phyloP scores from a whole-genome alignment of 441 rosid genomes.

The Erodium trifolium region DNA sequence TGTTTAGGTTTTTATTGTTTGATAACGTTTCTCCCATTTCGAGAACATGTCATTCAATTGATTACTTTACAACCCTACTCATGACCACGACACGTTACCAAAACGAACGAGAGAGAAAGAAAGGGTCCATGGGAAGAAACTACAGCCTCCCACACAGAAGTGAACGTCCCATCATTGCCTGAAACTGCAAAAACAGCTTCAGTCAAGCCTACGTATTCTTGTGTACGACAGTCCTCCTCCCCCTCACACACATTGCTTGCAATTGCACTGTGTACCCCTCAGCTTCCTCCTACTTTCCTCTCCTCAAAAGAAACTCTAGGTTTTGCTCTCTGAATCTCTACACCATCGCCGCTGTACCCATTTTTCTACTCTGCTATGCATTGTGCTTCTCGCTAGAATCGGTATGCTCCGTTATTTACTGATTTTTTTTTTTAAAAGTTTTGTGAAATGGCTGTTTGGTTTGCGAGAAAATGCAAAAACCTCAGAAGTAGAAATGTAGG shows the following conservation, averaged over 20 bases:
- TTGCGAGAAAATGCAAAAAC: too few species aligned
- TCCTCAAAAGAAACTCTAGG: neutral
- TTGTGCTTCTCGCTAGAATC: neutral
- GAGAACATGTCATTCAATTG: too few species aligned
- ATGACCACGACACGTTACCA: too few species aligned
- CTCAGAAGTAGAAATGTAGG: neutral
- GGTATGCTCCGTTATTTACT: neutral
- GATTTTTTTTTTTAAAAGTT: neutral
- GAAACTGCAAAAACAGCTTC: neutral
- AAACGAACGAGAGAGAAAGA: neutral
- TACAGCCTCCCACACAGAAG: neutral
- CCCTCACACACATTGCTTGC: neutral
- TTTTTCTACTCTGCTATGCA: neutral
- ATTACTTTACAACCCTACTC: too few species aligned
- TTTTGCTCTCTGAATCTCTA: neutral
- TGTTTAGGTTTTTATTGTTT: too few species aligned
- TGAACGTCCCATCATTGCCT: neutral
- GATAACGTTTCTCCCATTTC: too few species aligned
- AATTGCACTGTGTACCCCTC: neutral
- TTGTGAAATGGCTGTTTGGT: neutral
- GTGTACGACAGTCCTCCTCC: neutral
- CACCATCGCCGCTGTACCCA: neutral
- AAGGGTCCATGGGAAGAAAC: neutral
- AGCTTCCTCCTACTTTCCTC: neutral
- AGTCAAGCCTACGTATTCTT: neutral